These are phyloP conservation scores for Ogataea pignaliae DNA, from an alignment of 805 yeast species.

Conservation along the genomic window DNA sequence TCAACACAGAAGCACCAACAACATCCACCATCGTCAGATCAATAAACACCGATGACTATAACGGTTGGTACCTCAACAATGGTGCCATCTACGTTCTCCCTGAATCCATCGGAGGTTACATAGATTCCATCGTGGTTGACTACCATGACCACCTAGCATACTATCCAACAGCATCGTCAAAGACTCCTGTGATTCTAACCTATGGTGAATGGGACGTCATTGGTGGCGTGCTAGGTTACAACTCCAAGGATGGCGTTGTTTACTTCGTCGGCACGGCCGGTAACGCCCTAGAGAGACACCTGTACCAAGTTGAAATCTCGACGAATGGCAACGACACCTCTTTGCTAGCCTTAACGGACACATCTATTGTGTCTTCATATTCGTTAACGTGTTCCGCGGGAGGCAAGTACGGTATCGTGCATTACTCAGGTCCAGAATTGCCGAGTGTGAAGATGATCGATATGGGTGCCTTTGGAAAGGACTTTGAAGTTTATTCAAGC, in stretches of 20 bases:
- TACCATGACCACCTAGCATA: constrained; percentile 65
- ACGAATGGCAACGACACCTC: constrained; percentile 15
- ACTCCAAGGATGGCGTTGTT: constrained; percentile 40
- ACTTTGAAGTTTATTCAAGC: constrained; percentile 6
- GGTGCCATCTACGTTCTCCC: constrained; percentile 38
- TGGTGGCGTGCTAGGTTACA: constrained; percentile 44
- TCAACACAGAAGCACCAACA: constrained; percentile 25
- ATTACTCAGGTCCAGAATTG: constrained; percentile 43
- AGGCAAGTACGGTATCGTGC: constrained; percentile 45
- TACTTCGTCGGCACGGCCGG: constrained; percentile 57
- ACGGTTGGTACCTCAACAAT: constrained; percentile 50
- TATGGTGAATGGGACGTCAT: constrained; percentile 50
- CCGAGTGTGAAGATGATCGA: constrained; percentile 42
- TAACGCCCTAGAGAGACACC: constrained; percentile 53
- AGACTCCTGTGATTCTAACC: constrained; percentile 39
- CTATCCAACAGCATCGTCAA: constrained; percentile 41
- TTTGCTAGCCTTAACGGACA: constrained; percentile 25
- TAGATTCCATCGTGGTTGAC: constrained; percentile 52
- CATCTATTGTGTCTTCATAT: constrained; percentile 40
- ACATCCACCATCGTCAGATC: constrained; percentile 37
- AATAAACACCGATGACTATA: constrained; percentile 39
- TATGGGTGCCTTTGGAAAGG: constrained; percentile 12
- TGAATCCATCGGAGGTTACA: constrained; percentile 43
- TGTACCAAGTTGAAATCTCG: constrained; percentile 44
- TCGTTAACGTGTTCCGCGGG: constrained; percentile 52